phyloP scores from a whole-genome alignment of 2,329 filamentous ascomycete species.

The Byssoonygena ceratinophila region DNA sequence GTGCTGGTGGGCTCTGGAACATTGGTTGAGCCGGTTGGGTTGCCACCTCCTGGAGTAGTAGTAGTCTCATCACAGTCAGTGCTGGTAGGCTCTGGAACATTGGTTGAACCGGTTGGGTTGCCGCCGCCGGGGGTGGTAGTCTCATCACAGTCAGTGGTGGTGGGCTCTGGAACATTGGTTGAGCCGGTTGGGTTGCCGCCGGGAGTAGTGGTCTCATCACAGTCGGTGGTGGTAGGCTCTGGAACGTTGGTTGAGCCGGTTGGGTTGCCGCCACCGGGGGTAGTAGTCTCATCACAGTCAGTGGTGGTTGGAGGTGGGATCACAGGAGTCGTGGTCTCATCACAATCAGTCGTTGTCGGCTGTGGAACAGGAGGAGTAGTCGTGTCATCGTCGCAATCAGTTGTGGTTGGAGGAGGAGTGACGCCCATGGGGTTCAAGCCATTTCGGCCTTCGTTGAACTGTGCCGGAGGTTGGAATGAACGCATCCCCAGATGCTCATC shows the following conservation, averaged over 20 bases:
- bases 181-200: no score
- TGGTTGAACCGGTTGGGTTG: neutral
- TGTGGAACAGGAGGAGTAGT: neutral
- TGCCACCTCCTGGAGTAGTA: no score
- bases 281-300: constrained; percentile 8
- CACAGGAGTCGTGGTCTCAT: neutral
- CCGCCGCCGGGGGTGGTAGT: constrained; percentile 5
- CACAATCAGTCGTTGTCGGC: neutral
- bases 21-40: neutral
- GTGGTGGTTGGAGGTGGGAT: neutral
- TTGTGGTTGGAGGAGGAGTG: neutral
- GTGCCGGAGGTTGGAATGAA: neutral
- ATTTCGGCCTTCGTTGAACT: neutral
- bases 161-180: neutral
- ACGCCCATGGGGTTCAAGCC: neutral
- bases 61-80: neutral
- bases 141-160: constrained; percentile 4
- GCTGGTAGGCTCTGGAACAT: neutral
- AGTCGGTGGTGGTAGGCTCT: neutral
- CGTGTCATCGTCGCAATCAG: neutral
- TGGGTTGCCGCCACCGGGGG: neutral
- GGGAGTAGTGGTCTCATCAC: neutral
- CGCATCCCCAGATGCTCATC: neutral
- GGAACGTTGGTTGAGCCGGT: neutral
- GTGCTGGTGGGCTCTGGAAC: neutral